Evolutionary conservation across 1,284 basidiomycete genomes (phyloP), one percentile per base, ranked within the genome.

Genomic region (Leucoagaricus sp.): DNA sequence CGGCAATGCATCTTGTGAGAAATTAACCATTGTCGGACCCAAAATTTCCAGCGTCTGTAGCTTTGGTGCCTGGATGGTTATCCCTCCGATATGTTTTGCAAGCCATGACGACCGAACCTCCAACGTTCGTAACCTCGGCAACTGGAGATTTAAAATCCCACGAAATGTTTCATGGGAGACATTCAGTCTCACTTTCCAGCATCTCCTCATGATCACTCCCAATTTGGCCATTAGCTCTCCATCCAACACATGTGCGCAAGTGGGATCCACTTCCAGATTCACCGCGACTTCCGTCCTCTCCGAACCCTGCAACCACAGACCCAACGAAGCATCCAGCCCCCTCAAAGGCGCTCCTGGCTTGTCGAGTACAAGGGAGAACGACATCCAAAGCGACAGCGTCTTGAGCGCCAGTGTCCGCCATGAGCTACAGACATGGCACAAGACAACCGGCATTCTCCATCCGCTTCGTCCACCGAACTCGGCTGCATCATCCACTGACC

Each of bases 351-450:
- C 3, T 13, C 42, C 19, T 46, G 48, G 47, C 50, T 26, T 47
- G 45, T 50, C 58, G 58, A 61, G 25, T 54, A 59, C 10, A 55
- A 56, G 21, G 55, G 65, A 61, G 31, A 68, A 55, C 2, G 64
- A 58, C 17, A 60, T 61, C 67, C 67, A 71, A 13, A 71, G 60
- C 25, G 61, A 58, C 9, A 65, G 64, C 4, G 68, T 67, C 26
- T 54, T 50, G 19, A 61, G 57, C 8, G 64, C 67, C 17, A 68
- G 48, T 13, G 51, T 60, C 47, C 68, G 64, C 69, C 69, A 71
- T 17, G 52, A 31, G 12, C 58, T 61, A 51, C 63, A 71, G 3
- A 71, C 60, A 29, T 65, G 66, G 21, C 63, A 64, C 55, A 57
- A 33, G 8, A 47, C 17, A 23, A 57, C 10, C 26, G 55, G 55